Evolutionary conservation across 352 stramenopile genomes (phyloP).

Genomic region (Pythium apleroticum): DNA sequence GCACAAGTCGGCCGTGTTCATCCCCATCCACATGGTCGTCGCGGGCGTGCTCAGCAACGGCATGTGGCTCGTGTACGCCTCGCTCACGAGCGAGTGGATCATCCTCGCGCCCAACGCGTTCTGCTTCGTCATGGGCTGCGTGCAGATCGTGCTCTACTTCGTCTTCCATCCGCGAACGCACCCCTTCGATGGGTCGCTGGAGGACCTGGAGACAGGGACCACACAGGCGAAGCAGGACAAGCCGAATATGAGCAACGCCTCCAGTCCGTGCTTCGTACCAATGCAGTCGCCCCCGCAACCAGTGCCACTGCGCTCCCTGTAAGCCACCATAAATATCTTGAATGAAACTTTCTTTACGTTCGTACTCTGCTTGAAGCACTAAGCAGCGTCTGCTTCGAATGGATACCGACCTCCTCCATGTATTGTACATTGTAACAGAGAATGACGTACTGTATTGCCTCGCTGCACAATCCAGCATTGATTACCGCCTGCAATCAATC

Average conservation of each 20-base stretch:
- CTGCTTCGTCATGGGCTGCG: slow-evolving; percentile 21
- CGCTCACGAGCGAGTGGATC: slow-evolving; percentile 25
- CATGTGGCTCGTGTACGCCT: slow-evolving; percentile 24
- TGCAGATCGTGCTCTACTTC: slow-evolving; percentile 23
- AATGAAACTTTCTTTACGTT: no score
- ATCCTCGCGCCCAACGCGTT: slow-evolving; percentile 23
- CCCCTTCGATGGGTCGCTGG: slow-evolving; percentile 1
- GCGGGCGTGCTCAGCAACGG: slow-evolving; percentile 18
- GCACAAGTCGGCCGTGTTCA: slow-evolving; percentile 22
- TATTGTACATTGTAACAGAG: no score
- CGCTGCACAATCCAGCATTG: no score
- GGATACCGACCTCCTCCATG: no score
- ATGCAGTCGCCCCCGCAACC: slow-evolving; percentile 16
- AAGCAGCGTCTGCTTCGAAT: no score
- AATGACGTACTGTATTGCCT: no score
- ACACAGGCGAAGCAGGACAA: neutral
- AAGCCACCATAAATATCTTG: neutral
- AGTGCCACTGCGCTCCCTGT: slow-evolving; percentile 2
- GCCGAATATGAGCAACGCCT: neutral
- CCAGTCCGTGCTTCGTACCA: slow-evolving; percentile 20
- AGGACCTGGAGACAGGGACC: slow-evolving; percentile 16
- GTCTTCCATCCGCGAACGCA: slow-evolving; percentile 21
- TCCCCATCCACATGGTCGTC: slow-evolving; percentile 26
- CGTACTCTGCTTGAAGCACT: no score
- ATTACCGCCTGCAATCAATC: no score